Base-by-base conservation (phyloP, 2,329 filamentous ascomycete genomes). In the Diaporthe vaccinii region DNA sequence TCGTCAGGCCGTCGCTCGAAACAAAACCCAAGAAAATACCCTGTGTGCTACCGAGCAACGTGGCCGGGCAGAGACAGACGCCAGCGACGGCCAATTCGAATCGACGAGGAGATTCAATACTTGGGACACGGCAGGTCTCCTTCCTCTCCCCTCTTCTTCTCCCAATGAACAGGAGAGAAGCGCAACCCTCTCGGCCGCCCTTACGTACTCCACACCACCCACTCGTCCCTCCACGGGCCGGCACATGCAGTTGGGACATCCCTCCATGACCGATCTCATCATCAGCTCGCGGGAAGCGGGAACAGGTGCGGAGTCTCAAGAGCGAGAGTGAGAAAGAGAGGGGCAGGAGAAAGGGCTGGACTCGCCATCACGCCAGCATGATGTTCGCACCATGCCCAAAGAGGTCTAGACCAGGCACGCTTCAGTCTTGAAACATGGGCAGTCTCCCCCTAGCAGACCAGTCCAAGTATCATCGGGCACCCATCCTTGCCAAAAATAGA, bases 321-420 rank as follows among this genome's bases (percentile, higher is more conserved):
- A 41, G 57, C 2, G n/a, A 31, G 28, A 49, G 41, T 39, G 36
- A 39, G 41, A 62, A 46, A 62, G 34, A 69, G 65, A 31, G 65
- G 65, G 46, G 46, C 41, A 22, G 8, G 4, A 12, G 22, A 36
- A 39, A 28, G 62, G 62, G 44, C 62, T 36, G 28, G 62, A 39
- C 20, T 31, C 34, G 15, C 17, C 25, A 22, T 58, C 57, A 28
- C 34, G 46, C 65, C 65, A 68, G 46, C 65, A 69, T 53, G 34
- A 67, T 41, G 46, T 49, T 20, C 44, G 10, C 46, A 51, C 71
- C 72, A 77, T 51, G 31, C 79, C 77, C 53, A 67, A 79, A 79
- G 41, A 59, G 78, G 78, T 68, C 73, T 79, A 79, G 78, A 72
- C 74, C 78, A 78, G 78, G 77, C 77, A 78, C 78, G 55, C 59